Conservation (phyloP, 2,329 filamentous ascomycete species). For the Microthyrium microscopicum region DNA sequence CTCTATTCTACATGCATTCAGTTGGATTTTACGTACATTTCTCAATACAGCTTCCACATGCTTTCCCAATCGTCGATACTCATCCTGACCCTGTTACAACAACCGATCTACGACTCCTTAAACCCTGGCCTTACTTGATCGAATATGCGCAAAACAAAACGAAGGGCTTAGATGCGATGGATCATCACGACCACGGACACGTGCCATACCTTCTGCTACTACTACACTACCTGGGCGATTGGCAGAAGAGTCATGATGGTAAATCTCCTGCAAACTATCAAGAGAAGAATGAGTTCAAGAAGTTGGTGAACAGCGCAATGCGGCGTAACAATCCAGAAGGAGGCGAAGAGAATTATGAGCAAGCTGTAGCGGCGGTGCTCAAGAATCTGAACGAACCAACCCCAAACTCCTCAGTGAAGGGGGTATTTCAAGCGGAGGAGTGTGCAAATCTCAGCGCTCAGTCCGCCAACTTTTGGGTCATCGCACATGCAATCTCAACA, state of each 20-base stretch:
- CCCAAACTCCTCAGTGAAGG: constrained; percentile 51
- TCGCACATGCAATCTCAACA: constrained; percentile 58
- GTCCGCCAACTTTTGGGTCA: constrained; percentile 69
- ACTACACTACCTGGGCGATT: constrained; percentile 64
- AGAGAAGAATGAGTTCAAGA: constrained; percentile 72
- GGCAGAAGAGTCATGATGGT: constrained; percentile 57
- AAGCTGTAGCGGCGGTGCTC: constrained; percentile 72
- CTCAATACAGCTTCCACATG: constrained; percentile 57
- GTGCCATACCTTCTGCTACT: constrained; percentile 74
- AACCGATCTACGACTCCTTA: constrained; percentile 67
- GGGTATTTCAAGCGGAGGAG: constrained; percentile 61
- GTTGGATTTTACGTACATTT: constrained; percentile 86
- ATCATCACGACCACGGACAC: constrained; percentile 75
- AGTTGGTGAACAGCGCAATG: constrained; percentile 48
- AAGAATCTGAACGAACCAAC: constrained; percentile 62
- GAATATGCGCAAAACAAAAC: constrained; percentile 53
- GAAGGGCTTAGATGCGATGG: constrained; percentile 49
- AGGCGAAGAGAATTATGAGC: constrained; percentile 92
- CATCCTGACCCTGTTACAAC: constrained; percentile 79
- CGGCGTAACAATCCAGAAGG: constrained; percentile 64
- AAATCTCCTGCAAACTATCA: constrained; percentile 56
- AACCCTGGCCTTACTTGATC: constrained; percentile 69
- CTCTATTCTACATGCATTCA: constrained; percentile 72
- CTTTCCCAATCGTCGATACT: constrained; percentile 86
- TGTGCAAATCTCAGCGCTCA: constrained; percentile 27